Base-by-base conservation (phyloP, 148 eudicot genomes). In the Vaccinium corymbosum region DNA sequence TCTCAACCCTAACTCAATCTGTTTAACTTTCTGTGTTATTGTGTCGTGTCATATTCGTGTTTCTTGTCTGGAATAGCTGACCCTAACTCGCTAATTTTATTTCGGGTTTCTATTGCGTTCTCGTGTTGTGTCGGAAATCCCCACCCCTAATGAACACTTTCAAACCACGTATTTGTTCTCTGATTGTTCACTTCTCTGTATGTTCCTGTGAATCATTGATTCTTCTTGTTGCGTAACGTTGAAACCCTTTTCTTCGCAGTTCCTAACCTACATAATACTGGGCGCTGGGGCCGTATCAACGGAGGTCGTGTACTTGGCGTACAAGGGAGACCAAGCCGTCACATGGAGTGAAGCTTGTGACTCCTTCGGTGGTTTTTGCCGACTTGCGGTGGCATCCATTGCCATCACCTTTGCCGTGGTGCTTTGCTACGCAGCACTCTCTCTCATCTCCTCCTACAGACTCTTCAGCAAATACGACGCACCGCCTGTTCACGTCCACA, bases 291-390 rank as follows among this genome's bases (percentile, higher is more conserved):
- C 98, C 7, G 91, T 90, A 48, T 93, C 98, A 1, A 89, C 93
- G 1, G 99, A 96, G 89, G 90, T 93, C 0, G 87, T 94, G 80
- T 94, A 90, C 89, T 84, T 96, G 42, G 94, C 97, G 0, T 96
- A 96, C 89, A 90, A 96, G 32, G 99, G 99, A 19, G 98, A 96
- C 83, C 35, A 56, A 56, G 84, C 88, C 19, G 78, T 89, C 6
- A 96, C 97, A 11, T 96, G 99, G 98, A 94, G 98, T 76, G 83
- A 85, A 72, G 93, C 95, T 0, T 96, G 99, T 53, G 93, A 80
- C 2, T 86, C 92, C 1, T 96, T 80, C 17, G 92, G 90, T 1
- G 88, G 90, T 6, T 96, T 94, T 77, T 96, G 99, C 81, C 80
- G 82, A 48, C 93, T 89, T 75, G 94, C 97, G 35, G 90, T 93